These are phyloP conservation scores for Aspergillus carbonarius DNA, from an alignment of 2,329 filamentous ascomycete species.

Conservation along the genomic window DNA sequence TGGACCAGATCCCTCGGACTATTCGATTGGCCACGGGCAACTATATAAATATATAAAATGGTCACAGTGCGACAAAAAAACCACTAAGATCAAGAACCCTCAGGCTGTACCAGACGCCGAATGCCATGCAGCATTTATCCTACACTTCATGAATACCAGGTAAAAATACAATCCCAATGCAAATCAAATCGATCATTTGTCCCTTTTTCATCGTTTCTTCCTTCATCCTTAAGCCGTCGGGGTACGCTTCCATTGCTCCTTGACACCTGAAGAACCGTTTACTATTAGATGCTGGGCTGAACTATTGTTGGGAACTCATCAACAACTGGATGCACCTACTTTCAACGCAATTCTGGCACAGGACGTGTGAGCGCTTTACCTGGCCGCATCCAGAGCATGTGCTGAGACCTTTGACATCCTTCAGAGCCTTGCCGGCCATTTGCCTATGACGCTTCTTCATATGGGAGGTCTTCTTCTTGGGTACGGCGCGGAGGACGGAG, in stretches of 20 bases:
- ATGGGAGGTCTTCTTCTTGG: conserved; percentile 98
- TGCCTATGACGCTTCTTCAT: conserved; percentile 91
- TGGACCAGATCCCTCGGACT: not conserved
- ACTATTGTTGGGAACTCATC: not conserved
- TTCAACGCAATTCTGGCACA: conserved; percentile 83
- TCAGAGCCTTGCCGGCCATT: conserved; percentile 91
- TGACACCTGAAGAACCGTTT: conserved; percentile 39
- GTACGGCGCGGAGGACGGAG: conserved; percentile 83
- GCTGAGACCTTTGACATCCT: conserved; percentile 84
- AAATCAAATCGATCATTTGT: conserved; percentile 6
- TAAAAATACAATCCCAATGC: conserved; percentile 23
- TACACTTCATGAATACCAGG: conserved; percentile 24
- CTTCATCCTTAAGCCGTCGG: conserved; percentile 29
- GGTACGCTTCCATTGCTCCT: conserved; percentile 45
- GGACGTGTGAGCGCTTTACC: conserved; percentile 80
- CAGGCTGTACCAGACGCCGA: conserved; percentile 35
- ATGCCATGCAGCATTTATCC: conserved; percentile 38
- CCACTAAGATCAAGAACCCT: conserved; percentile 14
- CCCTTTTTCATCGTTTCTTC: conserved; percentile 2
- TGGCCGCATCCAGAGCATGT: conserved; percentile 87
- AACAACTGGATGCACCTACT: conserved; percentile 56
- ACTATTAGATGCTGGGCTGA: conserved; percentile 4
- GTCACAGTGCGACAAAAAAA: not conserved
- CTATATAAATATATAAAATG: conserved; percentile 7
- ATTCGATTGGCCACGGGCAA: not conserved